Base-by-base conservation (phyloP, 495 filamentous ascomycete species). In the Neurospora sp. region DNA sequence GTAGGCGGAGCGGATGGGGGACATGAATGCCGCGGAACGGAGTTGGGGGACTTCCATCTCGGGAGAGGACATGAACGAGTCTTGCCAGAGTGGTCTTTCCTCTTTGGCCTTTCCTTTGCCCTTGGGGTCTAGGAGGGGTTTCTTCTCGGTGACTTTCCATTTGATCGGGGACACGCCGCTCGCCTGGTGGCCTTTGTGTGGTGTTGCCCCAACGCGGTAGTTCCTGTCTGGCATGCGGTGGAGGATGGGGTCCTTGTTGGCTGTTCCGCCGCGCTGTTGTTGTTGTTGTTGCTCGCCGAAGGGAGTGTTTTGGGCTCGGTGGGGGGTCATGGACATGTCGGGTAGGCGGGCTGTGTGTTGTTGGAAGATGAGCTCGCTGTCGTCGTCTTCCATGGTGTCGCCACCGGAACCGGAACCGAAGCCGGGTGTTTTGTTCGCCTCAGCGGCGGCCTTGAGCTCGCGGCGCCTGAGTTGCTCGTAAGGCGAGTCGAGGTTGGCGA, bases 171-270 rank as follows among this genome's bases (percentile, higher is more conserved):
- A 77, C 62, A 83, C 54, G 39, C 72, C 74, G 34, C 76, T 77
- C 17, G 72, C 73, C 15, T 36, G 69, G 28, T 66, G 54, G 24
- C 73, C 74, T 72, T 85, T 92, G 70, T 93, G 90, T 0, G 96
- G 96, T 10, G 96, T 99, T 15, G 96, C 94, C 83, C 94, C 92
- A 1, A 99, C 83, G 38, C 96, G 92, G 82, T 96, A 99, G 59
- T 92, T 98, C 79, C 96, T 97, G 83, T 98, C 93, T 9, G 93
- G 89, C 42, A 98, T 85, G 73, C 91, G 91, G 79, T 99, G 96
- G 13, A 99, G 85, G 8, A 99, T 86, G 2, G 90, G 89, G 79
- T 97, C 93, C 31, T 84, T 84, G 73, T 84, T 77, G 19, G 17
- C 38, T 37, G 21, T 40, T 15, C 54, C 48, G 77, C 80, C 54